These are phyloP conservation scores for Naganishia antarctica DNA, from an alignment of 768 basidiomycete species.

Conservation along the genomic window DNA sequence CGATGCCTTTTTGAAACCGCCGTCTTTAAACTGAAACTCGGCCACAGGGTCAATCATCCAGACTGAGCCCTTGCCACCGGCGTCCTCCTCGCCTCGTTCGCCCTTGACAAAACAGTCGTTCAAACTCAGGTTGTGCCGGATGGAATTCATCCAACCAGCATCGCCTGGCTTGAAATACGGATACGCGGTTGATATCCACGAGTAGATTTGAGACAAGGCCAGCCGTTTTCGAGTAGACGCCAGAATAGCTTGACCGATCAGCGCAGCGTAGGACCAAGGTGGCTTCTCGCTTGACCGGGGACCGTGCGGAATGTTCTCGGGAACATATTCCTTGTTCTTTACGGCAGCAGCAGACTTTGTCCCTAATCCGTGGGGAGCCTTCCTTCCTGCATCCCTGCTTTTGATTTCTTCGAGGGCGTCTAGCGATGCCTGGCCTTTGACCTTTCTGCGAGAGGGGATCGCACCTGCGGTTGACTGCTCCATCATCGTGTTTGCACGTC, in stretches of 20 bases:
- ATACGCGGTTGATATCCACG: conserved; percentile 89
- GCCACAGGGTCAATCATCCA: conserved; percentile 39
- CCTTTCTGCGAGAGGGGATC: conserved; percentile 2
- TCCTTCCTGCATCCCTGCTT: conserved; percentile 41
- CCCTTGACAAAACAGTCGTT: conserved; percentile 44
- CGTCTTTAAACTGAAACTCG: conserved; percentile 34
- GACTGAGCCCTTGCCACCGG: conserved; percentile 47
- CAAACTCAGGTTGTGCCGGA: conserved; percentile 49
- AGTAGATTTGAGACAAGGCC: conserved; percentile 91
- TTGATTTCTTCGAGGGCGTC: conserved; percentile 26
- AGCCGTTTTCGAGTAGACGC: conserved; percentile 76
- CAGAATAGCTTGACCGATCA: conserved; percentile 90
- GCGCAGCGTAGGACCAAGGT: conserved; percentile 82
- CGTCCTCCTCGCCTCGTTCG: conserved; percentile 42
- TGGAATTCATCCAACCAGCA: conserved; percentile 53
- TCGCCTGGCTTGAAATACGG: conserved; percentile 90
- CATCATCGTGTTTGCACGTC: conserved; percentile 9
- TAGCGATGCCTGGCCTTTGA: conserved; percentile 19
- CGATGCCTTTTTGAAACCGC: conserved; percentile 33
- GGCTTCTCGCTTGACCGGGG: conserved; percentile 78
- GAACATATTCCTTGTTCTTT: conserved; percentile 50
- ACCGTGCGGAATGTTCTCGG: conserved; percentile 64
- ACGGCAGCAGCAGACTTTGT: neutral
- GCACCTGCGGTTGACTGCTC: neutral
- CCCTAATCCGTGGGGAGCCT: neutral